These are phyloP conservation scores for Fremontodendron californicum DNA, from an alignment of 345 rosid species.

Conservation along the genomic window DNA sequence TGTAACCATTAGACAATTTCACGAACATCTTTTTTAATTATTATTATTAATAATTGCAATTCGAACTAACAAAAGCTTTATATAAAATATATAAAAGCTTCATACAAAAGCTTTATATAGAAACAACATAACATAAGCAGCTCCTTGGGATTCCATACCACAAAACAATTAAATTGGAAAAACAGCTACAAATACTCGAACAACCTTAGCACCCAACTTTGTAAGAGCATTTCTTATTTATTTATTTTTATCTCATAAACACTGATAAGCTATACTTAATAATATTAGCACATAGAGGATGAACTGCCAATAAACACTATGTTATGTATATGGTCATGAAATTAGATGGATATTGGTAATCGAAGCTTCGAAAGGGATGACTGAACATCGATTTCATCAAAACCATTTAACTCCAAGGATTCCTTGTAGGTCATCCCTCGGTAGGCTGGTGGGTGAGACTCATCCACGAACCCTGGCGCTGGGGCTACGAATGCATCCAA, in stretches of 20 bases:
- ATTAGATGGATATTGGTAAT: background rate
- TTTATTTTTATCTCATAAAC: background rate
- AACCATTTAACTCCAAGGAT: slow-evolving; percentile 17
- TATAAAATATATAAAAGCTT: no score
- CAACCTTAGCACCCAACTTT: no score
- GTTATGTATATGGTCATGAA: background rate
- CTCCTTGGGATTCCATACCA: no score
- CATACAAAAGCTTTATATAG: no score
- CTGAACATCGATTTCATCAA: slow-evolving; percentile 17
- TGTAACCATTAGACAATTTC: no score
- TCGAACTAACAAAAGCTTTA: no score
- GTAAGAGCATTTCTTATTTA: no score
- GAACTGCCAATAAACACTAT: background rate
- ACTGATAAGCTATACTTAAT: background rate
- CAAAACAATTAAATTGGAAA: no score
- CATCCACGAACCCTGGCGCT: slow-evolving; percentile 11
- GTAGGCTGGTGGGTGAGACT: slow-evolving; percentile 9
- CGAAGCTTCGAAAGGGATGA: slow-evolving; percentile 1
- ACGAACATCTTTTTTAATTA: no score
- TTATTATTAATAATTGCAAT: no score
- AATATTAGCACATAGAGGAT: background rate
- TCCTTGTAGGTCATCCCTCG: slow-evolving; percentile 21
- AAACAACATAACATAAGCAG: no score
- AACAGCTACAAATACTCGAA: no score
- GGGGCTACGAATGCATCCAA: slow-evolving; percentile 19